phyloP scores from a whole-genome alignment of 768 basidiomycete species.

The Pulveroboletus sp. region DNA sequence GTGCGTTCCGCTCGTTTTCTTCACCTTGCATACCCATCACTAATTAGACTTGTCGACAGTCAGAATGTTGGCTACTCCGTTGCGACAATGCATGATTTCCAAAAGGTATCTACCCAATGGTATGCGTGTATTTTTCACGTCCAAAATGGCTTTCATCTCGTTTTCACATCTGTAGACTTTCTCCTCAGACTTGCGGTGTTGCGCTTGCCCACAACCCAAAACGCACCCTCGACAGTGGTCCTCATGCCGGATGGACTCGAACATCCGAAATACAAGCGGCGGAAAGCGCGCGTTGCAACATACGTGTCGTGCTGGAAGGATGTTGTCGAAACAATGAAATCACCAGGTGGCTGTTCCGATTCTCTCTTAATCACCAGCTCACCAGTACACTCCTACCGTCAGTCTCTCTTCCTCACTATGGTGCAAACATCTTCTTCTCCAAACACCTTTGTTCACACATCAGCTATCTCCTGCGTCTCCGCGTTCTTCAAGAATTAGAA shows the following conservation, averaged over 20 bases:
- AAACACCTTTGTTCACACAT: constrained; percentile 51
- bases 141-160: neutral
- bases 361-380: constrained; percentile 1
- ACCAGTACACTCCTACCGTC: neutral
- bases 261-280: constrained; percentile 54
- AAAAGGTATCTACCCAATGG: constrained; percentile 53
- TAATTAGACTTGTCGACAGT: constrained; percentile 36
- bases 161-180: constrained; percentile 44
- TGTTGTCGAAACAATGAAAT: constrained; percentile 36
- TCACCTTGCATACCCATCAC: neutral
- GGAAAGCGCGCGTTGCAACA: constrained; percentile 39
- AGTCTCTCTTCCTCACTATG: constrained; percentile 25
- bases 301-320: constrained; percentile 62
- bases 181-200: constrained; percentile 55
- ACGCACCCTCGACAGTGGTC: constrained; percentile 25
- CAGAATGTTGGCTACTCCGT: constrained; percentile 64
- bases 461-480: constrained; percentile 60
- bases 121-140: constrained; percentile 21
- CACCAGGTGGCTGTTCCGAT: constrained; percentile 31
- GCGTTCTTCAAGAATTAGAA: constrained; percentile 72
- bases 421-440: constrained; percentile 33
- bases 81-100: constrained; percentile 53
- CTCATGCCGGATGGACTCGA: constrained; percentile 60
- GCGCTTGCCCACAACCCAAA: constrained; percentile 34
- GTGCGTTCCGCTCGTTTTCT: constrained; percentile 35